Base-by-base conservation (phyloP, 208 protist genomes). In the Blechomonas ayalai region DNA sequence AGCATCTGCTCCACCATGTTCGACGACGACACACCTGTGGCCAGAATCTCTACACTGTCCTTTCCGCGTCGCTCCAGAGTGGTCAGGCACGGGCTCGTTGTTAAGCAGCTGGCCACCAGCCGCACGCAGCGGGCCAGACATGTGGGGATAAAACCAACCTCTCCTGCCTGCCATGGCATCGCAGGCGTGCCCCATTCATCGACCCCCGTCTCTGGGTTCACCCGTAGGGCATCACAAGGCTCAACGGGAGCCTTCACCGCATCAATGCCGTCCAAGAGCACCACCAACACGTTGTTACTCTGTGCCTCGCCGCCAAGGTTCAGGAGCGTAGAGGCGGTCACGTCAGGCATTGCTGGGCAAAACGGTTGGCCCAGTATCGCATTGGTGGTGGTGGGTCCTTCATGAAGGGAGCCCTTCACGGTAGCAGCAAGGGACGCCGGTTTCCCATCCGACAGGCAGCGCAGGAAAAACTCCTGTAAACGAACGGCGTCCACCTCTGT, bases 1-100 rank as follows among this genome's bases (percentile, higher is more conserved):
- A 88, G 61, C 43, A 80, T 80, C 50, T 78, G 67, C 47, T 91
- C 81, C 42, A 83, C 69, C 32, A 83, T 71, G 55, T 90, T 85
- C 7, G 65, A 65, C 13, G 73, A 72, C 15, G 61, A 66, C 5
- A 31, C 32, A 15, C 67, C 61, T 24, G 83, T 39, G 28, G 48
- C 51, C 10, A 90, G 61, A 41, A 73, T 40, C 25, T 90, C 81
- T 8, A 61, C 59, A 31, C 73, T 86, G 52, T 90, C 81, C 10
- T 71, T 61, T 20, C 76, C 81, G 43, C 67, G 59, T 4, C 38
- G 43, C 10, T 57, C 29, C n/a, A 37, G 40, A n/a, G n/a, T n/a
- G n/a, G n/a, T n/a, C n/a, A n/a, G n/a, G n/a, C n/a, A n/a, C n/a
- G n/a, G n/a, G n/a, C n/a, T n/a, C n/a, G n/a, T n/a, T n/a, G n/a